Conservation (phyloP, 208 protist species). For the Leishmania guyanensis region DNA sequence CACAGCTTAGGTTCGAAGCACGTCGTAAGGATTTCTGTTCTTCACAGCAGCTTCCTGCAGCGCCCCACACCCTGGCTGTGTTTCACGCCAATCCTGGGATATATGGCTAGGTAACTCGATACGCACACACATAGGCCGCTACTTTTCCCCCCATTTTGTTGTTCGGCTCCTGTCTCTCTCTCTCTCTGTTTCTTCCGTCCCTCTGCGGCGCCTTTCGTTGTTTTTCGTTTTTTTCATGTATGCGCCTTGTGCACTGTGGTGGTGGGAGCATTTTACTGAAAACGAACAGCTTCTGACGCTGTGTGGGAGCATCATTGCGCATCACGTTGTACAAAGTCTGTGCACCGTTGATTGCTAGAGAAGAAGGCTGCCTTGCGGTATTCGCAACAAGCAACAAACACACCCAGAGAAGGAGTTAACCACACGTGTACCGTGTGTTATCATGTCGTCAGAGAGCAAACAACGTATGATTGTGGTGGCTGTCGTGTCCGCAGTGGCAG, state of each 20-base stretch:
- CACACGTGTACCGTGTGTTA: neutral
- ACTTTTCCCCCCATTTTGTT: neutral
- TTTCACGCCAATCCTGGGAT: neutral
- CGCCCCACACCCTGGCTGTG: neutral
- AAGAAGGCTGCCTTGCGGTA: neutral
- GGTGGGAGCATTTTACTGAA: neutral
- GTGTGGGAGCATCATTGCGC: neutral
- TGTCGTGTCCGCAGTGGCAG: conserved; percentile 22
- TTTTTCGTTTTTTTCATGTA: conserved; percentile 6
- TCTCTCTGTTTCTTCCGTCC: neutral
- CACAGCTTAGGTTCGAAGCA: neutral
- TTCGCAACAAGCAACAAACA: neutral
- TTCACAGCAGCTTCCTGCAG: neutral
- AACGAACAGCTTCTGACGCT: no score
- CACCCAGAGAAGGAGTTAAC: neutral
- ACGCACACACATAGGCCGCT: neutral
- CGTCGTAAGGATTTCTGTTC: neutral
- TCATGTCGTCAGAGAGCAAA: conserved; percentile 21
- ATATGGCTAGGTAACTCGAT: neutral
- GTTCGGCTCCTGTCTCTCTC: neutral
- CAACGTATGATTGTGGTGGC: conserved; percentile 21
- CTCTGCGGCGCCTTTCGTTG: conserved; percentile 5
- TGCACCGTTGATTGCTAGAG: neutral
- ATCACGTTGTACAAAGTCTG: no score
- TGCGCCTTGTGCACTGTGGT: neutral